These are phyloP conservation scores for Seiridium cupressi DNA, from an alignment of 2,329 filamentous ascomycete species.

Conservation along the genomic window DNA sequence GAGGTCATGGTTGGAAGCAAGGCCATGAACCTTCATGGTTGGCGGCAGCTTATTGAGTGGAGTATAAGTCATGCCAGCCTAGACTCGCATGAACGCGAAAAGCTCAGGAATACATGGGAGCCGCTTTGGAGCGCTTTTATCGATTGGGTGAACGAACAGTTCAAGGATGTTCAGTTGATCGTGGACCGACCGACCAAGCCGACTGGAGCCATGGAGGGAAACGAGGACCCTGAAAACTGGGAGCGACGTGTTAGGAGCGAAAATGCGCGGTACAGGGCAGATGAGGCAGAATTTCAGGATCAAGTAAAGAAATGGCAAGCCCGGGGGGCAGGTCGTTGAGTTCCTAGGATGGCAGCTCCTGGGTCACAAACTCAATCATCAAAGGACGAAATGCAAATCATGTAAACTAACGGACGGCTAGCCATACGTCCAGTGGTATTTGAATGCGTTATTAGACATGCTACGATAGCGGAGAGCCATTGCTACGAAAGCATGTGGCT, in stretches of 20 bases:
- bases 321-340: not conserved
- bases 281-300: not conserved
- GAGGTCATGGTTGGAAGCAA: conserved; percentile 69
- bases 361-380: too few relatives aligned
- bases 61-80: conserved; percentile 62
- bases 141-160: conserved; percentile 40
- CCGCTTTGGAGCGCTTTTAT: conserved; percentile 59
- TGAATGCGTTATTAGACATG: too few relatives aligned
- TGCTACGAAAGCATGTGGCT: too few relatives aligned
- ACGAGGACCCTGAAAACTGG: not conserved
- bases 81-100: conserved; percentile 34
- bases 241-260: not conserved
- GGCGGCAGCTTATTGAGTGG: conserved; percentile 67
- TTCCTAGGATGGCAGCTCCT: too few relatives aligned
- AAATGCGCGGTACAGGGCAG: too few relatives aligned
- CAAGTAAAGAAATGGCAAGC: not conserved
- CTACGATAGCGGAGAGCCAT: too few relatives aligned
- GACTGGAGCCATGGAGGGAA: not conserved
- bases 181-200: not conserved
- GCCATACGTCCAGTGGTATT: too few relatives aligned
- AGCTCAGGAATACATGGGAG: conserved; percentile 42
- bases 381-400: too few relatives aligned
- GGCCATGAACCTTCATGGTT: conserved; percentile 66
- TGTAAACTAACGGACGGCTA: too few relatives aligned
- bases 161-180: not conserved